A percentile compares a stretch with the other conserved stretches of the same genome.
Conservation (phyloP, 441 rosid species). For the Erodium chrysanthum region DNA sequence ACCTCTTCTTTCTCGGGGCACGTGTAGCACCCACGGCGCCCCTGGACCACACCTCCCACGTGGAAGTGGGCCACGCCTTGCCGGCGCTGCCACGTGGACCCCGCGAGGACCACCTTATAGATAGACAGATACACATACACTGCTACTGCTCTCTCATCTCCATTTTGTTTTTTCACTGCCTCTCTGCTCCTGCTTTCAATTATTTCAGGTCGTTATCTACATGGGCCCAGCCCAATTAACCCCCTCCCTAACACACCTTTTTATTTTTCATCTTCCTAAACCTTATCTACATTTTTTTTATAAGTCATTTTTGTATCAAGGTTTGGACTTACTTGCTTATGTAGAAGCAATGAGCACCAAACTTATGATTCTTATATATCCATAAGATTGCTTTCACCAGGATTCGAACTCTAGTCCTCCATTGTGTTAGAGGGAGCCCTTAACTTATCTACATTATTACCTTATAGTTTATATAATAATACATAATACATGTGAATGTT, state of each 20-base stretch:
- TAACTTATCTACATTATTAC: too few species aligned
- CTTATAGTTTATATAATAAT: too few species aligned
- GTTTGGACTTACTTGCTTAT: too few species aligned
- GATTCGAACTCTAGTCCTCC: too few species aligned
- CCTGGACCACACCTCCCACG: background rate
- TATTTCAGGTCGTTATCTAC: constrained; percentile 34
- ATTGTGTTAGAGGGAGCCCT: too few species aligned
- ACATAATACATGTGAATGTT: background rate
- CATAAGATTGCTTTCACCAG: too few species aligned
- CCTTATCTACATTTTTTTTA: too few species aligned
- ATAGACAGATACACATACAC: background rate
- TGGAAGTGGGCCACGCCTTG: background rate
- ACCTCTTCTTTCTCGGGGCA: background rate
- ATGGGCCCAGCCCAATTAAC: constrained; percentile 24
- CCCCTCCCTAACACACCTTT: background rate
- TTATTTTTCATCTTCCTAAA: background rate
- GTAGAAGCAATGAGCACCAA: too few species aligned
- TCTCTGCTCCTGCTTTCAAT: constrained; percentile 21
- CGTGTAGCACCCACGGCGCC: background rate
- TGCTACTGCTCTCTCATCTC: background rate
- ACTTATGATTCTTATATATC: too few species aligned
- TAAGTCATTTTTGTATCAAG: too few species aligned
- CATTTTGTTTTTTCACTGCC: constrained; percentile 2
- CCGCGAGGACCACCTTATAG: background rate
- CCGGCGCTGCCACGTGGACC: background rate